Conservation (phyloP, 2,329 filamentous ascomycete genomes). For the Bertia moriformis region DNA sequence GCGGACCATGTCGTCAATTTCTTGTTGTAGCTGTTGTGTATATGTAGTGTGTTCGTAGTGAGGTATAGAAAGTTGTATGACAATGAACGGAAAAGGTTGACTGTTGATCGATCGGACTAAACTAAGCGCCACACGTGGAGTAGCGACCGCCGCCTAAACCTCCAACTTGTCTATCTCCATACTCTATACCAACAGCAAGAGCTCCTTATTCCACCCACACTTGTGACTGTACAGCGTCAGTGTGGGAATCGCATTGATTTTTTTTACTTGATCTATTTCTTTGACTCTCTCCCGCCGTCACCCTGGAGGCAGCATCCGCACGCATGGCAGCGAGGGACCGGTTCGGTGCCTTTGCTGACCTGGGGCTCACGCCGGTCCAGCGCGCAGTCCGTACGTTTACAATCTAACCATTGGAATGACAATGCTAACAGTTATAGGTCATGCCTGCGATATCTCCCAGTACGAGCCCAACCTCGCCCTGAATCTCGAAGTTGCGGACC, state of each 20-base stretch:
- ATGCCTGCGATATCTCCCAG: conserved; percentile 87
- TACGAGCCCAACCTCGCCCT: conserved; percentile 95
- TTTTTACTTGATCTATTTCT: no score
- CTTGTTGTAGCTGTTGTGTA: conserved; percentile 1
- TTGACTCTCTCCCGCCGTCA: conserved; percentile 9
- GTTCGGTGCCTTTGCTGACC: conserved; percentile 49
- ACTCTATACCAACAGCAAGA: no score
- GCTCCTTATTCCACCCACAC: no score
- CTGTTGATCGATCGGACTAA: no score
- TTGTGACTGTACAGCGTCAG: no score
- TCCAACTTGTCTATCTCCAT: no score
- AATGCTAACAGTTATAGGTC: background rate
- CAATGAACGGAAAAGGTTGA: no score
- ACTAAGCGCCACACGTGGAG: background rate
- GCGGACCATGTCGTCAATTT: conserved; percentile 56
- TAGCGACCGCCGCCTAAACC: background rate
- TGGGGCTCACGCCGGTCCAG: conserved; percentile 73
- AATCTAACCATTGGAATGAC: background rate
- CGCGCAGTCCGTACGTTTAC: conserved; percentile 69
- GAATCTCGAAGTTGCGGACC: conserved; percentile 88
- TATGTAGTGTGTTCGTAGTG: conserved; percentile 2
- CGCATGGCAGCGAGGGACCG: conserved; percentile 90
- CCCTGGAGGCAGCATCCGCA: conserved; percentile 88
- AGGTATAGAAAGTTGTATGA: no score
- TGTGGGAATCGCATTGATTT: no score